Evolutionary conservation across 2,329 filamentous ascomycete species (phyloP), one percentile per base, ranked within the genome.

Genomic region (Beauveria sp.): DNA sequence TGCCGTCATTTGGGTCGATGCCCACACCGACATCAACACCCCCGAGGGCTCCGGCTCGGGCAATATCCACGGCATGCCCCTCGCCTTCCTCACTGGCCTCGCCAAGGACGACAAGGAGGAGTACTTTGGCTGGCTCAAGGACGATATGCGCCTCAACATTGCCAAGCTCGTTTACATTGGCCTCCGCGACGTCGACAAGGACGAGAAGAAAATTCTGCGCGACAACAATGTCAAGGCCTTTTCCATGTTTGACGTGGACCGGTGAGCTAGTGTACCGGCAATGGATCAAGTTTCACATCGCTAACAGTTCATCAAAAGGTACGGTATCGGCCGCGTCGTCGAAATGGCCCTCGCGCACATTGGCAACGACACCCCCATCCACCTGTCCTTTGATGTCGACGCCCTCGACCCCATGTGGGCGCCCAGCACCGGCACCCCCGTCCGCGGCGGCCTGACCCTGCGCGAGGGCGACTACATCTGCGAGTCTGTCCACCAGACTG

Each of bases 311-410:
- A 40, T 6, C 8, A n/a, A 22, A 14, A 92, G 91, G 59, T 83
- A 98, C 72, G 95, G 95, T 52, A 99, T 99, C 70, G 95, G 95
- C 60, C 89, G 88, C 66, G 91, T 99, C 66, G 92, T 99, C 78
- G 95, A 98, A 71, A 96, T 97, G 93, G 93, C 93, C n/a, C 82
- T 99, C 58, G 93, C 88, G 38, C 93, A 97, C 79, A 96, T 98
- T 67, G 95, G 95, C 68, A 85, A 81, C 70, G 95, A 98, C 73
- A 97, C 93, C 0, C 95, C 95, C 47, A 97, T 99, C 71, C 95
- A 99, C 75, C 84, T 99, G 63, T 96, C 91, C 43, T 98, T 99
- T 70, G 95, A 99, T 73, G 91, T 99, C 67, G 95, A 99, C 74
- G 95, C 93, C 26, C 83, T 98, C 63, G 95, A 99, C 74, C 95